These are phyloP conservation scores for Fomitopsis serialis DNA, from an alignment of 768 basidiomycete genomes.

Conservation along the genomic window DNA sequence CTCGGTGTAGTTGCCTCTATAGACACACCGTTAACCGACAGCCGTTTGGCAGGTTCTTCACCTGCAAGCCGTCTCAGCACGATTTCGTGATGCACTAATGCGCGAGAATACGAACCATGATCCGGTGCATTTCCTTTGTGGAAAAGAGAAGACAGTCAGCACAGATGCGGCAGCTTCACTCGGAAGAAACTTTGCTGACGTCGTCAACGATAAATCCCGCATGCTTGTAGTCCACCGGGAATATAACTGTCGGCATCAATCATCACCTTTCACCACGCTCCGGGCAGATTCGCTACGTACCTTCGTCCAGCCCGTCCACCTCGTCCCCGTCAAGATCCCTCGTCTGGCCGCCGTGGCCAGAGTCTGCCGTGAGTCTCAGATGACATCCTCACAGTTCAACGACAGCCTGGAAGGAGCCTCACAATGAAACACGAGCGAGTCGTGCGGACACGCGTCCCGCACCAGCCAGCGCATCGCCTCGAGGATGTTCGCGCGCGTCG, in stretches of 20 bases:
- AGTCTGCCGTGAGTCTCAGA: constrained; percentile 43
- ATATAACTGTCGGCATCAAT: constrained; percentile 65
- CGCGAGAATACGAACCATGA: neutral
- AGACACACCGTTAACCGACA: constrained; percentile 49
- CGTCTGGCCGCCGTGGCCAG: constrained; percentile 92
- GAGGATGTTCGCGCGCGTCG: constrained; percentile 50
- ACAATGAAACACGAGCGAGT: constrained; percentile 52
- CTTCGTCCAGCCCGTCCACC: constrained; percentile 73
- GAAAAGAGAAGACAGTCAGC: neutral
- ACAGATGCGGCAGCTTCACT: neutral
- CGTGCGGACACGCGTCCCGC: constrained; percentile 44
- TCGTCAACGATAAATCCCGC: constrained; percentile 81
- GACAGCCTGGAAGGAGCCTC: constrained; percentile 1
- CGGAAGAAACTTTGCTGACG: constrained; percentile 31
- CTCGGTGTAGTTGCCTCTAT: neutral
- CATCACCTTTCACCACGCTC: neutral
- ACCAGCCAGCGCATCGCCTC: constrained; percentile 60
- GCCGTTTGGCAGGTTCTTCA: constrained; percentile 53
- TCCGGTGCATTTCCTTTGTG: constrained; percentile 2
- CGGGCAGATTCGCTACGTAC: neutral
- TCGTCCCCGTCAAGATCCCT: constrained; percentile 76
- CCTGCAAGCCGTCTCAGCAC: constrained; percentile 27
- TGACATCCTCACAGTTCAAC: neutral
- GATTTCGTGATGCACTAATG: neutral
- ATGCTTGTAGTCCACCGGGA: constrained; percentile 79